Conservation (phyloP, 164 flowering plant species). For the Buxus sempervirens region DNA sequence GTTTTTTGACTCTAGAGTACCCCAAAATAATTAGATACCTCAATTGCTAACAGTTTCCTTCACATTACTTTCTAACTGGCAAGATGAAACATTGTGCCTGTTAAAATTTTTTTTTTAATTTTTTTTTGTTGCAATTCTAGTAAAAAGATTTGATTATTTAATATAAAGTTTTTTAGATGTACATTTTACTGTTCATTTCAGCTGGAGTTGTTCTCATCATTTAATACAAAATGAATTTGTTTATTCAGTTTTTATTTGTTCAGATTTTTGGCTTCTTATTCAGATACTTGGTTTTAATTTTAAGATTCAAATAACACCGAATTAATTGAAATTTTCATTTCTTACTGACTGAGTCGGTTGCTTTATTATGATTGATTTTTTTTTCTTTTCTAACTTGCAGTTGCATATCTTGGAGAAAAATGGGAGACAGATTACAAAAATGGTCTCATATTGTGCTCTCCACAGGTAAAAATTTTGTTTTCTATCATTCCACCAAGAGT, state of each 20-base stretch:
- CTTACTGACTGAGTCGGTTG: too few relatives aligned
- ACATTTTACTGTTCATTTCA: not conserved
- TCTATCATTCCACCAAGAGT: not conserved
- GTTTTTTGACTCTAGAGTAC: too few relatives aligned
- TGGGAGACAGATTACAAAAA: slow-evolving; percentile 76
- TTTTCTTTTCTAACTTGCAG: slow-evolving; percentile 36
- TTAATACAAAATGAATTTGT: not conserved
- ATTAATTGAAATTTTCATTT: too few relatives aligned
- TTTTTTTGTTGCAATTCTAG: not conserved
- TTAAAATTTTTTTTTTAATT: too few relatives aligned
- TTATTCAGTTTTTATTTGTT: too few relatives aligned
- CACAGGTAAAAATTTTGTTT: slow-evolving; percentile 51
- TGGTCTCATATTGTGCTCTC: slow-evolving; percentile 88
- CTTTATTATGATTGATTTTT: not conserved
- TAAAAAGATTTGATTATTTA: not conserved
- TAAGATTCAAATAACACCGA: not conserved
- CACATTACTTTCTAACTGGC: too few relatives aligned
- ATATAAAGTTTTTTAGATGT: not conserved
- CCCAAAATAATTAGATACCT: too few relatives aligned
- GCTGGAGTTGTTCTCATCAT: not conserved
- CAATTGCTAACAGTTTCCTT: too few relatives aligned
- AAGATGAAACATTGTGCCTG: too few relatives aligned
- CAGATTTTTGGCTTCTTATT: too few relatives aligned
- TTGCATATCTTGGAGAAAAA: slow-evolving; percentile 78
- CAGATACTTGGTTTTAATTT: not conserved